Base-by-base conservation (phyloP, 805 yeast genomes). In the Suhomyces pyralidae region DNA sequence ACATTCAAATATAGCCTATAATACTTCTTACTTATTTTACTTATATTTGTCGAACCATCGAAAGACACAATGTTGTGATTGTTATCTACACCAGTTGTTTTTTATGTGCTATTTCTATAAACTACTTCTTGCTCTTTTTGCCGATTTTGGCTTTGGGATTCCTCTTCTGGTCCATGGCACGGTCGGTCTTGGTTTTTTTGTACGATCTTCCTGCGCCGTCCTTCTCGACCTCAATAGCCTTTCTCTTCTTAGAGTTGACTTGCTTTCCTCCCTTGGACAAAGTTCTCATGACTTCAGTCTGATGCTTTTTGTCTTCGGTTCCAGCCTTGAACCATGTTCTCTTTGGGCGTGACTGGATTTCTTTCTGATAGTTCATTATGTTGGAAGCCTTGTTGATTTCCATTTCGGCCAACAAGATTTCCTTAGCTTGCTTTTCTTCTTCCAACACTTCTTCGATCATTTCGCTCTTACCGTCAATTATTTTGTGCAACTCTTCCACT, bases 261-360 rank as follows among this genome's bases (percentile, higher is more conserved):
- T 79, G 80, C 63, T 82, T 81, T 51, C 82, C 84, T 51, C 74
- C 78, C 53, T 81, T 76, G 42, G 77, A 69, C 54, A 76, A 64
- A 45, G 71, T 74, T 32, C 66, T 69, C 68, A 71, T 62, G 7
- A 66, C 77, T 49, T 59, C 66, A 15, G 68, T 59, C 66, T 63
- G 69, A 22, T 38, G 20, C 60, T 61, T 73, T 70, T 76, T 73
- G 70, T 83, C 82, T 34, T 82, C 85, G 47, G 69, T 70, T 55
- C 81, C 84, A 32, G 77, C 63, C 71, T 90, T 93, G 69, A 94
- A 93, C 99, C 99, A 94, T 0, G 99, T 94, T 74, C 99, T 84
- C 70, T 82, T 90, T 32, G 99, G 98, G 64, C 97, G 82, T 0
- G 97, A 76, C 58, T 82, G 80, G 64, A 94, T 94, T 70, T 94